phyloP scores from a whole-genome alignment of 345 rosid genomes.

The Psidium friedrichsthalianum region DNA sequence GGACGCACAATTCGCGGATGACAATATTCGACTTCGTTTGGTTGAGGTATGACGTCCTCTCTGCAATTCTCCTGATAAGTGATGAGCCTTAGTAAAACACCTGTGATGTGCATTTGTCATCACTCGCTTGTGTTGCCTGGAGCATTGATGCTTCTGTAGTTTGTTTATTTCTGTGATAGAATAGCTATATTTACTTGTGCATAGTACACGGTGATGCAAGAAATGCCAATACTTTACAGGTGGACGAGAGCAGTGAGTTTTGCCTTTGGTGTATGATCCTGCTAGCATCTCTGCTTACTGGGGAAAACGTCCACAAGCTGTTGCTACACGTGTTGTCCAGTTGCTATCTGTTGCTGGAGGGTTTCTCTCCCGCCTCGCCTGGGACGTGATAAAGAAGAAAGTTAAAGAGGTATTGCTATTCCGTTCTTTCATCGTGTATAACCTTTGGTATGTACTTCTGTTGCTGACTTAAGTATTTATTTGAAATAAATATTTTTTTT shows the following conservation, averaged over 20 bases:
- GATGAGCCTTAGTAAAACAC: neutral
- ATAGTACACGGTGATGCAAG: neutral
- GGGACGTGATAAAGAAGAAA: slow-evolving; percentile 72
- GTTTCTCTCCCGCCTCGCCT: slow-evolving; percentile 67
- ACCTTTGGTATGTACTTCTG: neutral
- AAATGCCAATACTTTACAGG: slow-evolving; percentile 17
- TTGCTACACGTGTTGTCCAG: slow-evolving; percentile 74
- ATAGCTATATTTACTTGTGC: neutral
- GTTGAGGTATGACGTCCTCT: slow-evolving; percentile 48
- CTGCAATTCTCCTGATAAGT: neutral
- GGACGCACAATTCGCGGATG: slow-evolving; percentile 75
- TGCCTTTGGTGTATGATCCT: slow-evolving; percentile 88
- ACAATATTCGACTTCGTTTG: slow-evolving; percentile 59
- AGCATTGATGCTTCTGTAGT: neutral
- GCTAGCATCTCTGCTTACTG: slow-evolving; percentile 76
- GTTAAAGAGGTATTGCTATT: slow-evolving; percentile 56
- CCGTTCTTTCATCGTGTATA: neutral
- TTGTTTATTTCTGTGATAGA: neutral
- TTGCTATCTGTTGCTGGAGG: slow-evolving; percentile 89
- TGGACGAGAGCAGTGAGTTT: slow-evolving; percentile 88
- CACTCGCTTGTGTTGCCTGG: neutral
- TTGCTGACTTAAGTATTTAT: neutral
- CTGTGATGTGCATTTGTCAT: neutral
- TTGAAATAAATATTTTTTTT: neutral
- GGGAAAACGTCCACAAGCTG: slow-evolving; percentile 96